Evolutionary conservation across 73 alveolate genomes (phyloP).

Genomic region (Loxodes magnus): DNA sequence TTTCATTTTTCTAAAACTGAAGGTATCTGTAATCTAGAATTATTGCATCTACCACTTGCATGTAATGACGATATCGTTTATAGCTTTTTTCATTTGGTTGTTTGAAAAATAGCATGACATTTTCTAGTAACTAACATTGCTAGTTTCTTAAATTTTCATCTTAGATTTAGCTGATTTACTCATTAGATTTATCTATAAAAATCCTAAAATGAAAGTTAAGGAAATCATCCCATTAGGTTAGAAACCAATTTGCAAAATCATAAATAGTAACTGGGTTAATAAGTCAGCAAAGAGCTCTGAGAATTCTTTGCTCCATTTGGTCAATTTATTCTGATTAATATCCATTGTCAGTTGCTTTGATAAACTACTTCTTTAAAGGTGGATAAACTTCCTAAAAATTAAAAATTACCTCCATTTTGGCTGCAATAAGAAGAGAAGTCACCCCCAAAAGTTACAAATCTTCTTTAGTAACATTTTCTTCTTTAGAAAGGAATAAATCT

Average conservation of each 20-base stretch:
- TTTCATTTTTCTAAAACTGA: conserved; percentile 4
- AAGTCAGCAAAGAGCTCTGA: conserved; percentile 9
- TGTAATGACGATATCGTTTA: conserved; percentile 17
- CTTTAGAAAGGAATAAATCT: conserved; percentile 60
- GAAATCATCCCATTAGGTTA: conserved; percentile 27
- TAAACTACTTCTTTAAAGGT: conserved; percentile 50
- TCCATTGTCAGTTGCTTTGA: conserved; percentile 55
- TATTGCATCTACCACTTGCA: conserved; percentile 22
- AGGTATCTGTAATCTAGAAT: conserved; percentile 10
- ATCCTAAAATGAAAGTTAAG: conserved; percentile 8
- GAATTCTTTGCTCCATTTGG: conserved; percentile 16
- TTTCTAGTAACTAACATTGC: conserved; percentile 6
- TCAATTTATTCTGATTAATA: conserved; percentile 25
- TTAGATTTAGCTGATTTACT: not conserved
- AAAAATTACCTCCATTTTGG: conserved; percentile 59
- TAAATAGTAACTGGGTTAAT: conserved; percentile 25
- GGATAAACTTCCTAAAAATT: conserved; percentile 43
- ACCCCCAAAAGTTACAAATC: conserved; percentile 77
- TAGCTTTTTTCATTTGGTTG: conserved; percentile 17
- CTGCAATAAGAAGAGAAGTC: conserved; percentile 66
- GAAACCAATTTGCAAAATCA: conserved; percentile 29
- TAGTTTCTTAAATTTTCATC: not conserved
- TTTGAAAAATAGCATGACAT: conserved; percentile 5
- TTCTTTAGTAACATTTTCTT: conserved; percentile 33
- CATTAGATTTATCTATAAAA: not conserved